These are phyloP conservation scores for Debaryomycetaceae sp. DNA, from an alignment of 1,139 yeast genomes.

Conservation along the genomic window DNA sequence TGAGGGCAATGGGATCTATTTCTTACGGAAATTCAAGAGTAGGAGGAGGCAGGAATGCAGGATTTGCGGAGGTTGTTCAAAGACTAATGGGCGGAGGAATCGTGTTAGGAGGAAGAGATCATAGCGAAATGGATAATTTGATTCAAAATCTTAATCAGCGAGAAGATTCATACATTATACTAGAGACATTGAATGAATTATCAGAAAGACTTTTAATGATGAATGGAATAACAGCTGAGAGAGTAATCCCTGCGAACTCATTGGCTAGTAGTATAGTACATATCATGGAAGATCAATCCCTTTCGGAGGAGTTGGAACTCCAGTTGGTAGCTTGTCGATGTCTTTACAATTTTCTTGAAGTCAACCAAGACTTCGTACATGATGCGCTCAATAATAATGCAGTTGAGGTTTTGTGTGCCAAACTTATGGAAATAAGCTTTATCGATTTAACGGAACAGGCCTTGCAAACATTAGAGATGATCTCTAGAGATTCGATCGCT, in stretches of 20 bases:
- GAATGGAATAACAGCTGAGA: constrained; percentile 60
- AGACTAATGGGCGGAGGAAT: constrained; percentile 36
- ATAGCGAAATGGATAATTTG: constrained; percentile 36
- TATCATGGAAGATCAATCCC: constrained; percentile 55
- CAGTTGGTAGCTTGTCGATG: constrained; percentile 85
- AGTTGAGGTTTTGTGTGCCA: constrained; percentile 62
- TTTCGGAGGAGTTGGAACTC: constrained; percentile 69
- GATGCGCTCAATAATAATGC: constrained; percentile 66
- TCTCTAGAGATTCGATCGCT: constrained; percentile 54
- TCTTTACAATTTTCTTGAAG: constrained; percentile 76
- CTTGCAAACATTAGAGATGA: constrained; percentile 68
- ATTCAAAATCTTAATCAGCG: constrained; percentile 41
- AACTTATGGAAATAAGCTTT: constrained; percentile 70
- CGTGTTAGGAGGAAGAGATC: constrained; percentile 28
- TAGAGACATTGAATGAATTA: constrained; percentile 62
- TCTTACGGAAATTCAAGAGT: constrained; percentile 9
- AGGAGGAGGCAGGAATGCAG: constrained; percentile 10
- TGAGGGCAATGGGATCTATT: constrained; percentile 25
- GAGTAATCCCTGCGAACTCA: constrained; percentile 59
- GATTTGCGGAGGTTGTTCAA: constrained; percentile 36
- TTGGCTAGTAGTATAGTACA: constrained; percentile 55
- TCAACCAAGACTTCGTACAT: constrained; percentile 62
- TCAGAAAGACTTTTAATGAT: constrained; percentile 65
- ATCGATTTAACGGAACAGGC: constrained; percentile 93
- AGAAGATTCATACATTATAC: constrained; percentile 43